Evolutionary conservation across 257 asterid species (phyloP).

Genomic region (Solanum clarkiae): DNA sequence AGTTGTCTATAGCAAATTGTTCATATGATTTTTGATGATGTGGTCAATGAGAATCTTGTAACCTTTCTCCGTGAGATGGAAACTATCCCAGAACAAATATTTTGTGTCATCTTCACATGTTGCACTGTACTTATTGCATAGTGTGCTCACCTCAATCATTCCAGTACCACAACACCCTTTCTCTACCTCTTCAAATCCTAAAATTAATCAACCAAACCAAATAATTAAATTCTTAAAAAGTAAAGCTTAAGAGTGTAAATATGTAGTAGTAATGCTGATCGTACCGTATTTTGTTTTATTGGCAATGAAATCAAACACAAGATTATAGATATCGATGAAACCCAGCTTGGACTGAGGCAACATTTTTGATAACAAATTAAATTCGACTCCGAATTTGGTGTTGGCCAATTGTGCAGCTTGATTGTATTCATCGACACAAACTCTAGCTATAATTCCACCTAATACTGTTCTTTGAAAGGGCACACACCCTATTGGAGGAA

Average conservation of each 20-base stretch:
- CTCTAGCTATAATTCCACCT: constrained; percentile 20
- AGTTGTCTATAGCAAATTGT: neutral
- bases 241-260: neutral
- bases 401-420: constrained; percentile 26
- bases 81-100: neutral
- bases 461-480: constrained; percentile 34
- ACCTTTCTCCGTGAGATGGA: constrained; percentile 10
- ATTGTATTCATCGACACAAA: constrained; percentile 17
- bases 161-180: constrained; percentile 33
- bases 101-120: constrained; percentile 17
- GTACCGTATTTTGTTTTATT: constrained; percentile 22
- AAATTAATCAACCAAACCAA: neutral
- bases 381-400: constrained; percentile 11
- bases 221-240: neutral
- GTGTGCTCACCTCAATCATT: neutral
- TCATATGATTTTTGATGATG: neutral
- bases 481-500: constrained; percentile 42
- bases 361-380: constrained; percentile 2
- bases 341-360: constrained; percentile 7
- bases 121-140: constrained; percentile 10
- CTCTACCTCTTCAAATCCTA: constrained; percentile 29
- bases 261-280: neutral
- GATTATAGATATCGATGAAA: constrained; percentile 13
- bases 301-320: constrained; percentile 16
- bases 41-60: constrained; percentile 6